These are phyloP conservation scores for Cladosporium sp. DNA, from an alignment of 2,329 filamentous ascomycete species.

Conservation along the genomic window DNA sequence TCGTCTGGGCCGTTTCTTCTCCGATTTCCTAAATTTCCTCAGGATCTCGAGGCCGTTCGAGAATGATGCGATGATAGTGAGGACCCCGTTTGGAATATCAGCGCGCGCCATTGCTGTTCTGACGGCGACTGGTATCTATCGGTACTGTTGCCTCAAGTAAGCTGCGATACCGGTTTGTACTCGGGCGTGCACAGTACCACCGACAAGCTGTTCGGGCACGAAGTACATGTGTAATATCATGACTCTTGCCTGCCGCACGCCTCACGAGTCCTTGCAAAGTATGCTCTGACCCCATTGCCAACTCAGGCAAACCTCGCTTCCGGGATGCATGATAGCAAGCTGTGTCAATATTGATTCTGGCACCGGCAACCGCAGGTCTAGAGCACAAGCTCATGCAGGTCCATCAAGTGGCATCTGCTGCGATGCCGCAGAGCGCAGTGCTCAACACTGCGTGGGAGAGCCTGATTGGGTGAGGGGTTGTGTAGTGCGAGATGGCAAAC, in stretches of 20 bases:
- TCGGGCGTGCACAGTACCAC: neutral
- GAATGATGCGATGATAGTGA: conserved; percentile 42
- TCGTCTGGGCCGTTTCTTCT: conserved; percentile 27
- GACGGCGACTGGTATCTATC: neutral
- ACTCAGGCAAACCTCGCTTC: neutral
- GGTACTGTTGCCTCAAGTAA: neutral
- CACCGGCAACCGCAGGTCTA: neutral
- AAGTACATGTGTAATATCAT: no score
- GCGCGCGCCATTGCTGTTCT: conserved; percentile 17
- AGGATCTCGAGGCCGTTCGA: conserved; percentile 43
- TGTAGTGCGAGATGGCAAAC: neutral
- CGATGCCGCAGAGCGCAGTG: neutral
- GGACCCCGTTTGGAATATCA: conserved; percentile 28
- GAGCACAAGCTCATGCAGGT: conserved; percentile 1
- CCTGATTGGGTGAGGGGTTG: neutral
- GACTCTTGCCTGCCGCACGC: no score
- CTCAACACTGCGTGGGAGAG: neutral
- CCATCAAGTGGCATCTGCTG: neutral
- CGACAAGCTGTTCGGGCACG: no score
- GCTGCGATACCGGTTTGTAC: neutral
- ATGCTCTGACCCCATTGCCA: neutral
- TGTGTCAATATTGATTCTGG: conserved; percentile 5
- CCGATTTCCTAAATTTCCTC: conserved; percentile 36
- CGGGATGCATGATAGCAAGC: neutral
- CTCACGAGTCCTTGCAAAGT: no score